Conservation (phyloP, 345 rosid species). For the Dipteronia dyeriana region DNA sequence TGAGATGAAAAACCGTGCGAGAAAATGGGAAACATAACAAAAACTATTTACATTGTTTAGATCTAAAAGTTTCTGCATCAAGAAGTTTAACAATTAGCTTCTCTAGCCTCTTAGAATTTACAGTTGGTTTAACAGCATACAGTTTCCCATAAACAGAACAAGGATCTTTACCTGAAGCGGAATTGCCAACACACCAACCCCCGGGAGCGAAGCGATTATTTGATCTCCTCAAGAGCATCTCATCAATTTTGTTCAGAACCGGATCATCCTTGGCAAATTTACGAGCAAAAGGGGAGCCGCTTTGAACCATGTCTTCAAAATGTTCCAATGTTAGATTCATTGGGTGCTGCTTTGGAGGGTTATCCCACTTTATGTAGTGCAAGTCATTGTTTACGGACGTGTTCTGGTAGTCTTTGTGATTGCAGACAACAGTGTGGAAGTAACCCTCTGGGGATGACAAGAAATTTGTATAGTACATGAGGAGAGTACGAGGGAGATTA, state of each 20-base stretch:
- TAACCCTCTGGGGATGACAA: slow-evolving; percentile 81
- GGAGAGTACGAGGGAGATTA: slow-evolving; percentile 88
- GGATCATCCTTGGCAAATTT: slow-evolving; percentile 58
- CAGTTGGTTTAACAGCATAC: slow-evolving; percentile 57
- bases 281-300: slow-evolving; percentile 92
- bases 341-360: slow-evolving; percentile 70
- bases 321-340: slow-evolving; percentile 54
- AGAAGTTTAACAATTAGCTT: slow-evolving; percentile 66
- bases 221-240: slow-evolving; percentile 48
- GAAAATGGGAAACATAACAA: slow-evolving; percentile 13
- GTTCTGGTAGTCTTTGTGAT: slow-evolving; percentile 89
- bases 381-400: slow-evolving; percentile 81
- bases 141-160: slow-evolving; percentile 52
- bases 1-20: not conserved
- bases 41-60: slow-evolving; percentile 78
- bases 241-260: slow-evolving; percentile 65
- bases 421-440: slow-evolving; percentile 90
- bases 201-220: slow-evolving; percentile 49
- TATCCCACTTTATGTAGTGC: slow-evolving; percentile 79
- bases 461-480: slow-evolving; percentile 91
- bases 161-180: slow-evolving; percentile 40
- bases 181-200: slow-evolving; percentile 57
- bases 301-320: slow-evolving; percentile 69
- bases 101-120: slow-evolving; percentile 69
- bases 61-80: slow-evolving; percentile 65